These are phyloP conservation scores for Myriosclerotinia duriaeana DNA, from an alignment of 2,329 filamentous ascomycete genomes.

Conservation along the genomic window DNA sequence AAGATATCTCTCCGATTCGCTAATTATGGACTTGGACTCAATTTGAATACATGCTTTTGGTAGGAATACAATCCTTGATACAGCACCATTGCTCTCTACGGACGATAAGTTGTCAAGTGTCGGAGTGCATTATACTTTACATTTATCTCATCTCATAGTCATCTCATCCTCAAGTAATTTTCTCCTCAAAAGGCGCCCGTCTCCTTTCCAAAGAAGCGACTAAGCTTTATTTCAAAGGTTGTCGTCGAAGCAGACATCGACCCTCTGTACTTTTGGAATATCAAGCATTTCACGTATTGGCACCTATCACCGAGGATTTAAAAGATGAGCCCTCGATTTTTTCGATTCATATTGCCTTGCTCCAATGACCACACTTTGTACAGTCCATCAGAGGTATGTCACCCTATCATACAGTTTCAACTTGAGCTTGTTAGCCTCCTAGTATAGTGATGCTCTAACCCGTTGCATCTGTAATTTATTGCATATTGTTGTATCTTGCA, in stretches of 20 bases:
- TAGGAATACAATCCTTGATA: not conserved
- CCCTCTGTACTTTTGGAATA: not conserved
- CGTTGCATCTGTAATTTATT: not conserved
- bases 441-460: too few relatives aligned
- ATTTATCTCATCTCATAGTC: not conserved
- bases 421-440: not conserved
- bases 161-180: not conserved
- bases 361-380: not conserved
- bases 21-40: too few relatives aligned
- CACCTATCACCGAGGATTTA: not conserved
- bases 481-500: not conserved
- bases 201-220: not conserved
- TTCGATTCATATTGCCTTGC: not conserved
- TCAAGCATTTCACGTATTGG: not conserved
- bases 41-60: not conserved
- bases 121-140: not conserved
- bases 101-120: not conserved
- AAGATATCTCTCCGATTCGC: not conserved
- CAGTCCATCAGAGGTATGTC: not conserved
- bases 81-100: not conserved
- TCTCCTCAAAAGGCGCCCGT: not conserved
- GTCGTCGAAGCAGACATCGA: too few relatives aligned
- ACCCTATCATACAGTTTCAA: not conserved
- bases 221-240: not conserved
- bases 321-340: not conserved